Base-by-base conservation (phyloP, 768 basidiomycete genomes). In the Albatrellus ellisii region DNA sequence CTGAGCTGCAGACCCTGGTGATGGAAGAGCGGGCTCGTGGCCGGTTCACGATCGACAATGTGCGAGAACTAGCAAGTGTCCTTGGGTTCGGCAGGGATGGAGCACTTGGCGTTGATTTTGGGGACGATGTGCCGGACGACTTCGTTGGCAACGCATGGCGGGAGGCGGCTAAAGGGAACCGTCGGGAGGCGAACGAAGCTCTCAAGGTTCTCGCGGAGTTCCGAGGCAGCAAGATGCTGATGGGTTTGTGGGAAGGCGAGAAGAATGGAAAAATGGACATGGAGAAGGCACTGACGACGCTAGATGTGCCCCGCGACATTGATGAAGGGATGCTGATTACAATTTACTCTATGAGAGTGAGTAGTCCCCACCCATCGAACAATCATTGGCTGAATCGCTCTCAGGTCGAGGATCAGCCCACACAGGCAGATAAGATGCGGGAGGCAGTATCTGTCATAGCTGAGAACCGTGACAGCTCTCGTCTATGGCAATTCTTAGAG, bases 281-380 rank as follows among this genome's bases (percentile, higher is more conserved):
- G 6, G 72, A 74, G 39, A 68, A 69, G 48, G 88, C 88, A 27
- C 88, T 83, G 56, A 62, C 69, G 41, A 73, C 77, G 17, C 63
- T 90, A 25, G 83, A 81, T 49, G 67, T 81, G 21, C 75, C 79
- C 6, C 60, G 64, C 41, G 79, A 79, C n/a, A 70, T 77, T 8
- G 82, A 84, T 32, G 87, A 91, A 34, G 60, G 66, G n/a, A 81
- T 85, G 73, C 56, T 91, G 24, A 66, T 85, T 48, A 79, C 76
- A 4, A 70, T 88, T 7, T 88, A 69, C 55, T 56, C 63, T 33
- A 68, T 90, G 69, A 62, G 86, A 63, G 86, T 85, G 51, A 9
- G 66, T 53, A 12, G 14, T 8, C 24, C 1, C 8, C 2, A 65
- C 61, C 41, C 12, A 35, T 39, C 39, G 39, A 18, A 41, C 17